Base-by-base conservation (phyloP, 140 eudicot genomes). In the Cichorium intybus region DNA sequence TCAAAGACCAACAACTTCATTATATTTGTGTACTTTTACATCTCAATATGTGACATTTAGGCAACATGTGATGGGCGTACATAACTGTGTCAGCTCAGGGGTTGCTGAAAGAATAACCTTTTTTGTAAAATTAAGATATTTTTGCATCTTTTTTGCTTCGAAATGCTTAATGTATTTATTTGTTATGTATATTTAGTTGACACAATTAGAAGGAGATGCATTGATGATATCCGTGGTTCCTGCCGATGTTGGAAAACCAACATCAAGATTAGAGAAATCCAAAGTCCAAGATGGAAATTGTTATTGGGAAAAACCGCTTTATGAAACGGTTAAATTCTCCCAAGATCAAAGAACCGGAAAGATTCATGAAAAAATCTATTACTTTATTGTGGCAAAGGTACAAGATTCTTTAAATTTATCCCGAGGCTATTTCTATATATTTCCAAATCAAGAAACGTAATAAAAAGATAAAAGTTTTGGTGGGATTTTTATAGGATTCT, bases 211-310 rank as follows among this genome's bases (percentile, higher is more conserved):
- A 57, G 94, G 80, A 41, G 95, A 89, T 71, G 71, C 90, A 31
- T 80, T 89, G 79, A 76, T 82, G 79, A 56, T 94, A 62, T 94
- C 95, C 27, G 72, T 94, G 51, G 82, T 89, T 62, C 99, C 99
- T 41, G 87, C 95, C 26, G 99, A 89, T 50, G 71, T 63, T 70
- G 99, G 99, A 54, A 94, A 89, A 79, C 91, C 97, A 10, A 86
- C 95, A 6, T 69, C 78, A 4, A 89, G 65, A 76, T 64, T 84
- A 39, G 99, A 94, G 66, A 94, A 84, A 83, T 86, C 79, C 7
- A 52, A 58, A 56, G 76, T 94, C 72, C 82, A 58, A 63, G 86
- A 94, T 50, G 95, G 95, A 72, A 66, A 84, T 28, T 94, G 95
- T 64, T 80, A 77, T 52, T 94, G 99, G 97, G 95, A 88, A 75